phyloP scores from a whole-genome alignment of 352 stramenopile species.

The Phytopythium vexans region DNA sequence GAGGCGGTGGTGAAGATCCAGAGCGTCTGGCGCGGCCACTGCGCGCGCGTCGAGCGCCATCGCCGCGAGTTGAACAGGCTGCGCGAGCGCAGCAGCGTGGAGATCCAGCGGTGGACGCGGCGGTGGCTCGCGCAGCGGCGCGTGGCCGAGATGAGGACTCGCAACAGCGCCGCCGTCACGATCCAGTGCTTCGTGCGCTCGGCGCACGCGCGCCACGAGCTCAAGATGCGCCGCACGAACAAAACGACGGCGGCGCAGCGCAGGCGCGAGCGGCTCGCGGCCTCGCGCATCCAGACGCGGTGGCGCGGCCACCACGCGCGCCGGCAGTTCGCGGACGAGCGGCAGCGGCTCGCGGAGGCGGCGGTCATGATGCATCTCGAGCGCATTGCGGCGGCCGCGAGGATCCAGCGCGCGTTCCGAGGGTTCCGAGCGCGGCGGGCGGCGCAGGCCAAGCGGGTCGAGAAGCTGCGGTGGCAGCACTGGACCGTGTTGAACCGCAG shows the following conservation, averaged over 20 bases:
- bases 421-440: slow-evolving; percentile 51
- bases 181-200: slow-evolving; percentile 59
- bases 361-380: slow-evolving; percentile 34
- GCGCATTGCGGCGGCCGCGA: slow-evolving; percentile 40
- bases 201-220: slow-evolving; percentile 29
- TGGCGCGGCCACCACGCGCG: slow-evolving; percentile 37
- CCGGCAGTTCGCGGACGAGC: slow-evolving; percentile 28
- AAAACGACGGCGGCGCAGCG: slow-evolving; percentile 24
- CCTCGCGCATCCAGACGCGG: slow-evolving; percentile 41
- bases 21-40: slow-evolving; percentile 40
- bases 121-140: slow-evolving; percentile 42
- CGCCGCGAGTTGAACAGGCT: slow-evolving; percentile 12
- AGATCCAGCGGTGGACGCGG: slow-evolving; percentile 51
- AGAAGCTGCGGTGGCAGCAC: slow-evolving; percentile 73
- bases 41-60: slow-evolving; percentile 25
- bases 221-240: slow-evolving; percentile 35
- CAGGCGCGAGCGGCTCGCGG: slow-evolving; percentile 26
- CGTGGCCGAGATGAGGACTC: slow-evolving; percentile 18
- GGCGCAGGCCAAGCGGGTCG: slow-evolving; percentile 45
- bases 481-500: slow-evolving; percentile 53
- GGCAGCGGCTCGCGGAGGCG: slow-evolving; percentile 22
- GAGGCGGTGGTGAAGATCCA: slow-evolving; percentile 53
- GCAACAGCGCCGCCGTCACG: slow-evolving; percentile 33
- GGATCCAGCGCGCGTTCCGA: slow-evolving; percentile 62
- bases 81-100: slow-evolving; percentile 19